Evolutionary conservation across 306 rosid species (phyloP), one percentile per base, ranked within the genome.

Genomic region (Potentilla sterilis): DNA sequence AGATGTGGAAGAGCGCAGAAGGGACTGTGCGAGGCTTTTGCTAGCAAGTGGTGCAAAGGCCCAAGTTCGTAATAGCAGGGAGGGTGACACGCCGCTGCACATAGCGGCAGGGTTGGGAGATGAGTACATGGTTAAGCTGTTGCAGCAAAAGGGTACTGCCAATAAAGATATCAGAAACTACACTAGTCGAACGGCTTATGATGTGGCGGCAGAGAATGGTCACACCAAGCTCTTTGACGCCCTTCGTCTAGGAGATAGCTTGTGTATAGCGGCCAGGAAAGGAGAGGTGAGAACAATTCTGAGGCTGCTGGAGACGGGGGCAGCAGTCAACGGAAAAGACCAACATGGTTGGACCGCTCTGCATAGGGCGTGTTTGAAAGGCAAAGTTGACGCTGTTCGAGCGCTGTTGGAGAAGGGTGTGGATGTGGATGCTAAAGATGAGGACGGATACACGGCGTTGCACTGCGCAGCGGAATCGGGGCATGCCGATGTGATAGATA

Each of bases 301-400:
- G 9, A 84, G 67, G 82, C 78, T 93, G 9, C 51, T 91, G 0
- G 91, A 89, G 49, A 74, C 79, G 0, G 97, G 96, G 0, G 97
- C 92, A 0, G 81, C 85, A 0, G 65, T 91, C 24, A 91, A 91
- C 9, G 92, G 92, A 2, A 77, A 83, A n/a, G 98, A 93, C 79
- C 98, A 87, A 14, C 71, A 91, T 37, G 92, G 94, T 0, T 93
- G 98, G 98, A 91, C 94, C 0, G 89, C 96, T 6, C 84, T 93
- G 55, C 97, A 93, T 37, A 82, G 97, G 2, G 94, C 97, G 0
- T 81, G 91, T 4, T 93, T 93, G 69, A 93, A 91, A 44, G 98
- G 98, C 14, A 73, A 84, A 46, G 64, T 77, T 0, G 90, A 89
- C 0, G 91, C 76, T 0, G 88, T 83, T 14, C 70, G 87, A 57